Conservation (phyloP, 2,329 filamentous ascomycete species). For the Neopestalotiopsis clavispora region DNA sequence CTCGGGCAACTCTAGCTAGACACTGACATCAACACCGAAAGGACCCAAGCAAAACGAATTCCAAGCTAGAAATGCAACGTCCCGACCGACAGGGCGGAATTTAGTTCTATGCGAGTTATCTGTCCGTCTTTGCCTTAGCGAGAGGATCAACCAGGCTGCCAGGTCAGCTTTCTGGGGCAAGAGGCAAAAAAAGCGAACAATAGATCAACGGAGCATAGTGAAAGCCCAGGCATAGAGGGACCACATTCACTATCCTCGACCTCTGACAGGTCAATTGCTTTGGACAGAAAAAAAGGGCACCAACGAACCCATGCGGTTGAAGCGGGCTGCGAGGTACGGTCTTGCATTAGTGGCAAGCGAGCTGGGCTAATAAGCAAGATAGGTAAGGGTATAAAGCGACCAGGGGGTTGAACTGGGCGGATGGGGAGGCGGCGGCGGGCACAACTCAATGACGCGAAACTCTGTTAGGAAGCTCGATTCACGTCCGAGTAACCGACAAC, state of each 20-base stretch:
- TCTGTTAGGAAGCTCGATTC: slow-evolving; percentile 17
- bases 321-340: not conserved
- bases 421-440: not conserved
- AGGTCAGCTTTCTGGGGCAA: not conserved
- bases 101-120: not conserved
- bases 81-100: slow-evolving; percentile 11
- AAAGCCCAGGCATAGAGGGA: not conserved
- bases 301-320: not conserved
- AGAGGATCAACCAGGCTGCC: not conserved
- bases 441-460: not conserved
- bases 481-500: not conserved
- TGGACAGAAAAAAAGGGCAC: slow-evolving; percentile 1
- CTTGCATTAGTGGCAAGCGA: slow-evolving; percentile 8
- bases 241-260: slow-evolving; percentile 30
- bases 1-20: slow-evolving; percentile 2
- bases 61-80: slow-evolving; percentile 9
- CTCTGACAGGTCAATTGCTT: slow-evolving; percentile 30
- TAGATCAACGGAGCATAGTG: too few relatives aligned
- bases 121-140: slow-evolving; percentile 9
- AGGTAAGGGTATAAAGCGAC: not conserved
- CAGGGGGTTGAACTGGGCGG: not conserved
- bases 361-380: not conserved
- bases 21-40: slow-evolving; percentile 16
- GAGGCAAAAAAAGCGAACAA: not conserved
- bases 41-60: not conserved